Base-by-base conservation (phyloP, 306 rosid genomes). In the Elaeagnus macrophylla region DNA sequence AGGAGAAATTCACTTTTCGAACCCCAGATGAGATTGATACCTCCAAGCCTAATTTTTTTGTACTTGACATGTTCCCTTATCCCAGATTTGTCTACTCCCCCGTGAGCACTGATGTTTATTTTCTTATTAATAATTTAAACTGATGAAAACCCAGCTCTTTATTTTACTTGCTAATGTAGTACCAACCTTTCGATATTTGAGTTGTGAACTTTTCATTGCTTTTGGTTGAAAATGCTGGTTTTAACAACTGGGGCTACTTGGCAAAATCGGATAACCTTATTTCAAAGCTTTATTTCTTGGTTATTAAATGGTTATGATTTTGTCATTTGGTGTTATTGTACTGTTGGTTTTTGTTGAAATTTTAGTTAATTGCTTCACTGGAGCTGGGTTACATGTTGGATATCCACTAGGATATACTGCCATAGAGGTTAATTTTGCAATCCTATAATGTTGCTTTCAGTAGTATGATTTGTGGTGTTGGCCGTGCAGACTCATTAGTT, bases 41-140 rank as follows among this genome's bases (percentile, higher is more conserved):
- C 12, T 76, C 94, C n/a, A 91, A 91, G 44, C 97, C 97, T 13
- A 91, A 91, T 54, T 91, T 56, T 59, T 91, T 86, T 49, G 94
- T 84, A n/a, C 97, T 86, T 11, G 97, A 91, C 62, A 91, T 86
- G 97, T 91, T 91, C 56, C 97, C 97, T 58, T 91, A 91, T 78
- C 97, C 97, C 65, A 91, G 95, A 95, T 90, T 18, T 25, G 42
- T 43, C 42, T 42, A 38, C 39, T 37, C 37, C 51, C 53, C 39
- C 63, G n/a, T 54, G 6, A 3, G 12, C 13, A 44, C 14, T 47
- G 35, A 8, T 39, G 10, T 39, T 46, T 51, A 12, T 65, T 39
- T 18, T 17, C 5, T 36, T 25, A 39, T 48, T 17, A 8, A 11
- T 0, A 38, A 40, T 6, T 57, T 57, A n/a, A 11, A 48, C 10